A percentile compares a stretch with the other conserved stretches of the same genome.
These are phyloP conservation scores for Schrenkiella parvula DNA, from an alignment of 345 rosid species.

Conservation along the genomic window DNA sequence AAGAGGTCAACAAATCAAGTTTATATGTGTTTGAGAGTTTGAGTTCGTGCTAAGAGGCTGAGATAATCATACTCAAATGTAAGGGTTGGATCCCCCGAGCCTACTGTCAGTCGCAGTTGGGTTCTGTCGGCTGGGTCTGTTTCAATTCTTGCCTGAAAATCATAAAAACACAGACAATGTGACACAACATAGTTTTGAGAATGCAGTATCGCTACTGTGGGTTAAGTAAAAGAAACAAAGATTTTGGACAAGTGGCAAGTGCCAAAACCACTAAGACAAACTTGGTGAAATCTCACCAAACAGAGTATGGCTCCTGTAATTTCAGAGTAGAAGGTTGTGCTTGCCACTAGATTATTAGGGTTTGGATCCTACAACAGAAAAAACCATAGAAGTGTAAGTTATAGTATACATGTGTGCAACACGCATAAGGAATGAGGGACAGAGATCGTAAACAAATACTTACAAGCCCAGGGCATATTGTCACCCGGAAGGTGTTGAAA, in stretches of 20 bases:
- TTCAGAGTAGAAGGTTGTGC: constrained; percentile 89
- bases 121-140: constrained; percentile 98
- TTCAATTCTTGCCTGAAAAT: constrained; percentile 76
- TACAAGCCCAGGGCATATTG: constrained; percentile 90
- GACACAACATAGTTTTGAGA: neutral
- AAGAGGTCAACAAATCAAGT: constrained; percentile 12
- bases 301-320: constrained; percentile 78
- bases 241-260: neutral
- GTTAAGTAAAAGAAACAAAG: neutral
- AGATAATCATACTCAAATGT: constrained; percentile 69
- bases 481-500: constrained; percentile 63
- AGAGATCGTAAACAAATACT: constrained; percentile 14
- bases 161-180: constrained; percentile 8
- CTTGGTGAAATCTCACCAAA: constrained; percentile 46
- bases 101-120: constrained; percentile 91
- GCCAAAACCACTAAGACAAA: neutral
- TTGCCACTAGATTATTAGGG: constrained; percentile 88
- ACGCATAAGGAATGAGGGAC: neutral
- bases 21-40: neutral
- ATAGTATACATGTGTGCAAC: constrained; percentile 2
- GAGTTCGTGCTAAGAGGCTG: neutral
- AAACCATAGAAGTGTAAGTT: neutral
- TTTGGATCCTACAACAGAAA: constrained; percentile 83
- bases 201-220: neutral
- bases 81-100: constrained; percentile 76